phyloP scores from a whole-genome alignment of 768 basidiomycete species.

The Tephrocybe rancida region DNA sequence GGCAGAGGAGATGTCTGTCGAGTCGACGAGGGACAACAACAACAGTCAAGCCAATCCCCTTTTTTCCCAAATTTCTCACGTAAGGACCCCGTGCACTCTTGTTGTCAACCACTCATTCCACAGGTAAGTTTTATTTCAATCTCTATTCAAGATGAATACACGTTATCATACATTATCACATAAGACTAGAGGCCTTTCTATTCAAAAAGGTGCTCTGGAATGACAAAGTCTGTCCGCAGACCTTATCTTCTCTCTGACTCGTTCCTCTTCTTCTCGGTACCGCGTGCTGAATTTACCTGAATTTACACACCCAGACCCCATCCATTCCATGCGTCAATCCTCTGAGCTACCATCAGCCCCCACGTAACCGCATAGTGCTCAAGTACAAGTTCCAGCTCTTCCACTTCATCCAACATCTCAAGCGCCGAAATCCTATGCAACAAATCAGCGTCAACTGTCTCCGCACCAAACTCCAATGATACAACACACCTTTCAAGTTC shows the following conservation, averaged over 20 bases:
- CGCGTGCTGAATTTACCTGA: slow-evolving; percentile 3
- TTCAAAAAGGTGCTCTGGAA: slow-evolving; percentile 21
- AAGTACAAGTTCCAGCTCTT: slow-evolving; percentile 90
- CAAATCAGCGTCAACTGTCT: background rate
- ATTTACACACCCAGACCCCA: slow-evolving; percentile 37
- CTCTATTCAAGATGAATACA: slow-evolving; percentile 1
- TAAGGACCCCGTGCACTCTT: slow-evolving; percentile 22
- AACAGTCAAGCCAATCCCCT: slow-evolving; percentile 26
- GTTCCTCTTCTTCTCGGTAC: background rate
- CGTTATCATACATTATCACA: too few species aligned
- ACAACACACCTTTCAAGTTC: slow-evolving; percentile 61
- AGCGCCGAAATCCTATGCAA: slow-evolving; percentile 66
- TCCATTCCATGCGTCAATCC: slow-evolving; percentile 28
- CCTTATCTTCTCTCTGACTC: slow-evolving; percentile 35
- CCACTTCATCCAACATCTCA: slow-evolving; percentile 91
- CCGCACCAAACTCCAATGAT: background rate
- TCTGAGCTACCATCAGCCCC: slow-evolving; percentile 41
- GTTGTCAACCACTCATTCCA: too few species aligned
- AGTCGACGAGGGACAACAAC: slow-evolving; percentile 33
- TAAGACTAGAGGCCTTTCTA: slow-evolving; percentile 9
- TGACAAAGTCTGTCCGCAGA: slow-evolving; percentile 17
- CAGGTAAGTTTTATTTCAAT: slow-evolving; percentile 1
- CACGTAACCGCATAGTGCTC: slow-evolving; percentile 90
- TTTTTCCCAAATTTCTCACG: slow-evolving; percentile 21
- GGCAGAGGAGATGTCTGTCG: slow-evolving; percentile 36